phyloP scores from a whole-genome alignment of 306 rosid genomes.

The Gynostemma pentaphyllum region DNA sequence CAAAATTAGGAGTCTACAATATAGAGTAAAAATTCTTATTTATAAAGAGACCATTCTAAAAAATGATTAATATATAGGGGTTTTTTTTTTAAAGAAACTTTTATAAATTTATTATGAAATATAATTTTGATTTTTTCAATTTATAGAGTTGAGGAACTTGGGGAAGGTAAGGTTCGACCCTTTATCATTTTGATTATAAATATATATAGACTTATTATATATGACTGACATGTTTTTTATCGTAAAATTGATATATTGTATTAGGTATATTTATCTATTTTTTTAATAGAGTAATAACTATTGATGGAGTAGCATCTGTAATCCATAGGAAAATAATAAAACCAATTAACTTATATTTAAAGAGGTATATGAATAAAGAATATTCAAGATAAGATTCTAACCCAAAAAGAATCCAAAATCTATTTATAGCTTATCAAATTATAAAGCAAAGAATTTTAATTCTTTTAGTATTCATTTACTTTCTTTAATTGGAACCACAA shows the following conservation, averaged over 20 bases:
- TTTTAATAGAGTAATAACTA: not conserved
- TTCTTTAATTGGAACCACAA: not conserved
- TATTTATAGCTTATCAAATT: not conserved
- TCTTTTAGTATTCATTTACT: not conserved
- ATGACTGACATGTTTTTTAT: no score
- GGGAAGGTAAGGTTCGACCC: no score
- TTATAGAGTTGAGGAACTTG: no score
- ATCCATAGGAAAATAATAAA: not conserved
- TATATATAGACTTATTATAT: no score
- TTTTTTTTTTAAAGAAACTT: no score
- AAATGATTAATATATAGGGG: no score
- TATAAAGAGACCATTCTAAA: no score
- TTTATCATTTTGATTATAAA: no score
- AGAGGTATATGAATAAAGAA: not conserved
- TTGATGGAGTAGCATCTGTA: not conserved
- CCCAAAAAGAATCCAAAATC: conserved; percentile 1
- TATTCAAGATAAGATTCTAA: conserved; percentile 7
- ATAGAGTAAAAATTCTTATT: no score
- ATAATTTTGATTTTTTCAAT: no score
- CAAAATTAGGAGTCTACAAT: no score
- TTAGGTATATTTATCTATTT: not conserved
- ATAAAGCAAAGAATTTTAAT: not conserved
- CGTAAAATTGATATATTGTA: not conserved
- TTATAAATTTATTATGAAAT: no score
- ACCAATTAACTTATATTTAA: not conserved